Base-by-base conservation (phyloP, 2,329 filamentous ascomycete species). In the Rutstroemia sp. region DNA sequence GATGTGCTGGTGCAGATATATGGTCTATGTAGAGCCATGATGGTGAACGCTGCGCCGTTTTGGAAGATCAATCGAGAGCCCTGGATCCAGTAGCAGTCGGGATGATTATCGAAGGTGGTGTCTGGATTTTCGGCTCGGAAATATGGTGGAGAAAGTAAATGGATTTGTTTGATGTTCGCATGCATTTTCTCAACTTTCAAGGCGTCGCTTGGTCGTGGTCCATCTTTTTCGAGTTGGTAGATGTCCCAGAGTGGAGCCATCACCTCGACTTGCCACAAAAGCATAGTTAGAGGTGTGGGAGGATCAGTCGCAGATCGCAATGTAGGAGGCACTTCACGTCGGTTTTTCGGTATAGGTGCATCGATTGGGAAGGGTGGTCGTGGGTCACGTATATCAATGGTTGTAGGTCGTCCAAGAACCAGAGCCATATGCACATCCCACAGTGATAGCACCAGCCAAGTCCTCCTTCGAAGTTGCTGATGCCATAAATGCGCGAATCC, bases 1-100 rank as follows among this genome's bases (percentile, higher is more conserved):
- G 72, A 69, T 5, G 73, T 67, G 12, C 79, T 76, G 16, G 80
- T 81, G 61, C 85, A 84, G 19, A 85, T 77, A 63, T 84, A 85
- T 0, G 81, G 80, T 23, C 82, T 74, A 59, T 86, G 82, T 40
- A 86, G 71, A 4, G 79, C 80, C 71, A 85, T 80, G 49, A 80
- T 68, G 57, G 78, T 76, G 64, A 84, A 82, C 0, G 76, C 71
- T 5, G 62, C 56, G 10, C 74, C 68, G 5, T 78, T 65, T 61
- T 80, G 78, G 14, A 77, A 75, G 50, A 78, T 65, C n/a, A 49
- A 74, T 72, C 56, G 73, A 70, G 40, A 79, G 71, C n/a, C 72
- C 70, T 51, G 70, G 65, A 85, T 65, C 81, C 81, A 84, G 54
- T 71, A 69, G 58, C 76, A 76, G n/a, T 76, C 75, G 0, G 78